A percentile compares a stretch with the other conserved stretches of the same genome.
phyloP scores from a whole-genome alignment of 2,329 filamentous ascomycete species.

The Xylariaceae sp. region DNA sequence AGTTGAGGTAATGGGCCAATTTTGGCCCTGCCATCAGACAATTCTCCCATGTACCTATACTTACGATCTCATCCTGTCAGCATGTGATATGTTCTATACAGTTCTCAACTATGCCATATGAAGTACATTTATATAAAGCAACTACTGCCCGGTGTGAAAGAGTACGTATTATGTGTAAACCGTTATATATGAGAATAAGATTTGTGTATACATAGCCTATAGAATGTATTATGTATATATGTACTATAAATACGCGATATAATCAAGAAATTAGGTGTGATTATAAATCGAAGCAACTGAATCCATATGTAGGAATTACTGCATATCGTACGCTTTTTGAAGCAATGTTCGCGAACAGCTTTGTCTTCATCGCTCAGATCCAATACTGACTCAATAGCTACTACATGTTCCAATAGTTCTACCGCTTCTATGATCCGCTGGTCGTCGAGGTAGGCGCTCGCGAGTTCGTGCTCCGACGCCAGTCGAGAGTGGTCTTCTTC shows the following conservation, averaged over 20 bases:
- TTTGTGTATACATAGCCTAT: not conserved
- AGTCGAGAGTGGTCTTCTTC: conserved; percentile 9
- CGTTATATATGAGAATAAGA: not conserved
- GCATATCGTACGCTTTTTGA: not conserved
- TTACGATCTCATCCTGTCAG: not conserved
- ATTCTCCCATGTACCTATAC: not conserved
- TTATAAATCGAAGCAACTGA: too few relatives aligned
- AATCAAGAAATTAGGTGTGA: not conserved
- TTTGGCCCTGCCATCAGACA: not conserved
- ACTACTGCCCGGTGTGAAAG: too few relatives aligned
- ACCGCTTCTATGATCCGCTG: conserved; percentile 20
- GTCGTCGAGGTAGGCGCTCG: conserved; percentile 19
- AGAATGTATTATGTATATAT: not conserved
- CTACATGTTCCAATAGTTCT: conserved; percentile 23
- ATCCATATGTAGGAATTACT: not conserved
- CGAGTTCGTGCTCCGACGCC: conserved; percentile 15
- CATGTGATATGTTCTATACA: not conserved
- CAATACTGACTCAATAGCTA: conserved; percentile 6
- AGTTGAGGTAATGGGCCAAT: not conserved
- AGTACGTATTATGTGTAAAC: too few relatives aligned
- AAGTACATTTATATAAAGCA: too few relatives aligned
- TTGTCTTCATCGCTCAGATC: conserved; percentile 2
- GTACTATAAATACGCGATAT: not conserved
- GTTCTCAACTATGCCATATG: too few relatives aligned
- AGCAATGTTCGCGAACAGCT: not conserved